These are phyloP conservation scores for Pseudogymnoascus sp. DNA, from an alignment of 2,329 filamentous ascomycete species.

Conservation along the genomic window DNA sequence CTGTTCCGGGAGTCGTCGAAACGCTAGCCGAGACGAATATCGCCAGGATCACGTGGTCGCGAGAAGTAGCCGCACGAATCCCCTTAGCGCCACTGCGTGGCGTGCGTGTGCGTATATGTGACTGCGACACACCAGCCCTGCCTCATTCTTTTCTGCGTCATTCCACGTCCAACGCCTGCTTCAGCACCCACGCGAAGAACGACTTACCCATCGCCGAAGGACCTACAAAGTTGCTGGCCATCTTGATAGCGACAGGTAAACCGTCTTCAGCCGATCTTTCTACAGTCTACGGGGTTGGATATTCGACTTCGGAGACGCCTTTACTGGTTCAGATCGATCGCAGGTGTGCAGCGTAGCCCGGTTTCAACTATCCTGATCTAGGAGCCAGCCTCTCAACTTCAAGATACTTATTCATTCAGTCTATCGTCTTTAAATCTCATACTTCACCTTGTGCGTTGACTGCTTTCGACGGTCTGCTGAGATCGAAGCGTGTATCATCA, in stretches of 20 bases:
- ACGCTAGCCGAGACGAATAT: slow-evolving; percentile 9
- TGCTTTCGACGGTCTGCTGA: not conserved
- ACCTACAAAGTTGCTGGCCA: slow-evolving; percentile 29
- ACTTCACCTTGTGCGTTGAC: not conserved
- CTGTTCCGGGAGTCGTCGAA: slow-evolving; percentile 9
- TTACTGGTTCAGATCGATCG: slow-evolving; percentile 47
- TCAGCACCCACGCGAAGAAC: slow-evolving; percentile 22
- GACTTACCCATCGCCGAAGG: slow-evolving; percentile 25
- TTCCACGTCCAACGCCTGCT: slow-evolving; percentile 19
- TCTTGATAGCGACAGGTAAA: slow-evolving; percentile 27
- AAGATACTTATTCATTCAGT: slow-evolving; percentile 11
- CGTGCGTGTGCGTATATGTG: not conserved
- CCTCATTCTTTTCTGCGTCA: slow-evolving; percentile 13
- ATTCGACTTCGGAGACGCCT: slow-evolving; percentile 44
- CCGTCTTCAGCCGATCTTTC: slow-evolving; percentile 30
- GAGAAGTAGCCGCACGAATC: not conserved
- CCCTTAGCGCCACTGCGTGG: not conserved
- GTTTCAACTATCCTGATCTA: slow-evolving; percentile 10
- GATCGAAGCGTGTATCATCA: slow-evolving; percentile 1
- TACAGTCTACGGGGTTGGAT: slow-evolving; percentile 31
- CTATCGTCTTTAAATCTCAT: slow-evolving; percentile 3
- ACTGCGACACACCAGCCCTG: slow-evolving; percentile 1
- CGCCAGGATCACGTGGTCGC: not conserved
- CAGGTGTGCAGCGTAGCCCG: slow-evolving; percentile 12
- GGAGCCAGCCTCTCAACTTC: slow-evolving; percentile 11